A percentile compares a stretch with the other conserved stretches of the same genome.
phyloP scores from a whole-genome alignment of 495 filamentous ascomycete genomes.

The Niebla homalea region DNA sequence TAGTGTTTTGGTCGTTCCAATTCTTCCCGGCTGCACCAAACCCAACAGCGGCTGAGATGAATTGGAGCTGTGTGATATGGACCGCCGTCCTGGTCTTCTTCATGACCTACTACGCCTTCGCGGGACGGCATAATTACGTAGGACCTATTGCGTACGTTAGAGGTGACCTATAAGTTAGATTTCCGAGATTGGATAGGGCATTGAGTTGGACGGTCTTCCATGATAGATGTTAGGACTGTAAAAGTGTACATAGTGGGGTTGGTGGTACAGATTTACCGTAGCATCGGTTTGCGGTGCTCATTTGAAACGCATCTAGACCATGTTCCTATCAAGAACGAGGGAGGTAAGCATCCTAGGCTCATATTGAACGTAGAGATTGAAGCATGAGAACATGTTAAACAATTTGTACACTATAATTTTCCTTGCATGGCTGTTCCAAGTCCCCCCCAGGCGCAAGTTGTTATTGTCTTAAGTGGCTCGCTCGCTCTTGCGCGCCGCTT shows the following conservation, averaged over 20 bases:
- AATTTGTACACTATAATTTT: too few relatives aligned
- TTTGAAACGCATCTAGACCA: conserved; percentile 1
- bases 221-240: neutral
- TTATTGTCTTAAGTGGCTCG: too few relatives aligned
- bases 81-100: conserved; percentile 15
- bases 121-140: conserved; percentile 17
- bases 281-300: neutral
- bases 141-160: conserved; percentile 9
- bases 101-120: conserved; percentile 18
- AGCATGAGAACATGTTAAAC: too few relatives aligned
- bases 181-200: neutral
- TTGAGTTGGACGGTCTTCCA: neutral
- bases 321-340: neutral
- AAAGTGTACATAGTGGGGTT: neutral
- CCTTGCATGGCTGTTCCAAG: too few relatives aligned
- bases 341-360: neutral
- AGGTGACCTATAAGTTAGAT: conserved; percentile 1
- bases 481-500: neutral
- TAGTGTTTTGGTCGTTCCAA: conserved; percentile 25
- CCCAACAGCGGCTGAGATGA: conserved; percentile 19
- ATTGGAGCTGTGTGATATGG: conserved; percentile 22
- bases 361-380: neutral
- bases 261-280: neutral
- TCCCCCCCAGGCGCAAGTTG: too few relatives aligned
- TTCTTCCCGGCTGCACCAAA: conserved; percentile 27